A percentile compares a stretch with the other conserved stretches of the same genome.
These are phyloP conservation scores for Neoascochyta sp. DNA, from an alignment of 2,329 filamentous ascomycete genomes.

Conservation along the genomic window DNA sequence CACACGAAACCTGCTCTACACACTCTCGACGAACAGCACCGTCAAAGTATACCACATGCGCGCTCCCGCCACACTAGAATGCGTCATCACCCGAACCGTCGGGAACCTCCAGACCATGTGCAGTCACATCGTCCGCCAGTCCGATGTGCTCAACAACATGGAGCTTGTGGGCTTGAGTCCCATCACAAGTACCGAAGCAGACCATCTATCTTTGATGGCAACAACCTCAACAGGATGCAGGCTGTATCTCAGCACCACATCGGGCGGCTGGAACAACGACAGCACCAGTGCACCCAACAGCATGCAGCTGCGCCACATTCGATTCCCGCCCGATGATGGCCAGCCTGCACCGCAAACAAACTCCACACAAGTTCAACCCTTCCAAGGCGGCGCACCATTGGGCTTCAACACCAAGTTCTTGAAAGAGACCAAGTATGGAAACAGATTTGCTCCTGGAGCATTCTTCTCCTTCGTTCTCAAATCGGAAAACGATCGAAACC, in stretches of 20 bases:
- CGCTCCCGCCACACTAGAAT: conserved; percentile 49
- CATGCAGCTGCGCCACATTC: conserved; percentile 97
- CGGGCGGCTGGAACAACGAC: conserved; percentile 63
- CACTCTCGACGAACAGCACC: conserved; percentile 80
- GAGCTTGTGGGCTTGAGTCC: conserved; percentile 80
- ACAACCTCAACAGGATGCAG: conserved; percentile 87
- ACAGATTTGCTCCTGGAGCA: conserved; percentile 76
- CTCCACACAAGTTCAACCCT: conserved; percentile 29
- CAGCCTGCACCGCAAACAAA: conserved; percentile 17
- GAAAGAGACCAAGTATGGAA: conserved; percentile 46
- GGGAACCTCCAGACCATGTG: conserved; percentile 63
- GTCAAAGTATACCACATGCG: conserved; percentile 91
- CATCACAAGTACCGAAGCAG: conserved; percentile 74
- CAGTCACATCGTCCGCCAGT: conserved; percentile 73
- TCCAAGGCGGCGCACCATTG: conserved; percentile 22
- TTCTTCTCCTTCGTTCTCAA: conserved; percentile 80
- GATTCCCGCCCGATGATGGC: conserved; percentile 68
- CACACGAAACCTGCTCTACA: conserved; percentile 82
- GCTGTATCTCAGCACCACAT: conserved; percentile 86
- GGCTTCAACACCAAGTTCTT: conserved; percentile 29
- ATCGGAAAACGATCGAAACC: conserved; percentile 56
- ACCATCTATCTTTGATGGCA: conserved; percentile 82
- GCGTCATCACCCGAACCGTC: conserved; percentile 55
- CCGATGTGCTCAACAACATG: conserved; percentile 65
- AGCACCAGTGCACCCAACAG: conserved; percentile 73